Percentiles rank a stretch among this genome's conserved stretches.
phyloP scores from a whole-genome alignment of 306 rosid genomes.

The Cicer judaicum region DNA sequence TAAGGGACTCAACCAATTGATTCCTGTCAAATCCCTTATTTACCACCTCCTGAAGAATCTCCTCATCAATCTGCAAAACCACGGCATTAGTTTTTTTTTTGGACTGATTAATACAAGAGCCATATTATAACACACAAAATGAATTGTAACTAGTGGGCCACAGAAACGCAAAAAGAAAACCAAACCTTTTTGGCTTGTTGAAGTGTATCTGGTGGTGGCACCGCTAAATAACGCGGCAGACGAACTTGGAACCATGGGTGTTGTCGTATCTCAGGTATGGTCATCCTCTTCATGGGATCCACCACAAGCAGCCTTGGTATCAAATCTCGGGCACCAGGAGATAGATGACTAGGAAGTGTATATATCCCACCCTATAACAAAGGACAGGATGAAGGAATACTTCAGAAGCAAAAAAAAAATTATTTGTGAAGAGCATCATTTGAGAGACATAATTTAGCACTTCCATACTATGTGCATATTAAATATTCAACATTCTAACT shows the following conservation, averaged over 20 bases:
- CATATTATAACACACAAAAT: not conserved
- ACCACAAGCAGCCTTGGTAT: constrained; percentile 91
- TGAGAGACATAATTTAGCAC: not conserved
- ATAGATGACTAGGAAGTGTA: constrained; percentile 89
- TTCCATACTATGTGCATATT: not conserved
- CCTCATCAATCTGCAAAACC: constrained; percentile 83
- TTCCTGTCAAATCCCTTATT: constrained; percentile 82
- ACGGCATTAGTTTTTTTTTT: constrained; percentile 5
- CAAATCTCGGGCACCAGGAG: constrained; percentile 87
- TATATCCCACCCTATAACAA: constrained; percentile 84
- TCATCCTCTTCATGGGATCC: constrained; percentile 91
- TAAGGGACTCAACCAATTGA: constrained; percentile 78
- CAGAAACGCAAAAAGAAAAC: constrained; percentile 19
- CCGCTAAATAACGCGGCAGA: constrained; percentile 94
- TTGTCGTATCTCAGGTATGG: constrained; percentile 90
- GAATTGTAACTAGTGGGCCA: not conserved
- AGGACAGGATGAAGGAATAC: not conserved
- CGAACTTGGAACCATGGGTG: constrained; percentile 93
- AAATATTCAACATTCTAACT: not conserved
- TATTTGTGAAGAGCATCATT: constrained; percentile 5
- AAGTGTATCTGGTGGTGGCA: constrained; percentile 81
- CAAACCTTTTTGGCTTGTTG: constrained; percentile 82
- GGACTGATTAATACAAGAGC: constrained; percentile 6
- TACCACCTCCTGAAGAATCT: constrained; percentile 83
- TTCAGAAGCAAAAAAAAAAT: constrained; percentile 39